phyloP scores from a whole-genome alignment of 2,329 filamentous ascomycete genomes.

The Phialocephala subalpina region DNA sequence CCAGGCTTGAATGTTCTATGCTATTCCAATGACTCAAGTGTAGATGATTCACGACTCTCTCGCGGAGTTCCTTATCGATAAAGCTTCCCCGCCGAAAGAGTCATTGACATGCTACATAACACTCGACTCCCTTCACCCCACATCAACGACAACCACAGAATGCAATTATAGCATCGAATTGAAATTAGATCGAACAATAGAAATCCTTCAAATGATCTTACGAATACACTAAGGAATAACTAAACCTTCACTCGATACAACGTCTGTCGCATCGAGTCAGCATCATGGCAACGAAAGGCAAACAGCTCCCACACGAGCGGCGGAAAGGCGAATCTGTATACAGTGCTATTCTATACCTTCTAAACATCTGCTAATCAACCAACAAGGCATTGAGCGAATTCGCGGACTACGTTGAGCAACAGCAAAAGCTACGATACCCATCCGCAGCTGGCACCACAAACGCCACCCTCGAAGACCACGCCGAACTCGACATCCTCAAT shows the following conservation, averaged over 20 bases:
- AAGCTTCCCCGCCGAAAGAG: conserved; percentile 37
- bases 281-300: conserved; percentile 60
- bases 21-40: conserved; percentile 28
- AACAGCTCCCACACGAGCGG: conserved; percentile 77
- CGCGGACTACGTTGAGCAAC: conserved; percentile 95
- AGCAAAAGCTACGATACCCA: conserved; percentile 78
- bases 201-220: conserved; percentile 27
- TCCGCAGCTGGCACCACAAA: conserved; percentile 37
- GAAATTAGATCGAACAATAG: neutral
- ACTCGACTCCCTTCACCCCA: neutral
- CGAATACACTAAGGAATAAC: conserved; percentile 26
- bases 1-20: neutral
- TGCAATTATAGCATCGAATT: neutral
- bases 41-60: conserved; percentile 35
- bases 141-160: neutral
- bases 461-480: conserved; percentile 68
- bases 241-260: conserved; percentile 15
- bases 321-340: conserved; percentile 86
- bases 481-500: conserved; percentile 88
- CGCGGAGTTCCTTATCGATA: conserved; percentile 39
- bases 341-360: conserved; percentile 2
- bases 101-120: conserved; percentile 21
- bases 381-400: conserved; percentile 86
- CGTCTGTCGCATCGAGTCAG: neutral
- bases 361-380: conserved; percentile 4